These are phyloP conservation scores for Colletotrichum falcatum DNA, from an alignment of 2,329 filamentous ascomycete species.

Conservation along the genomic window DNA sequence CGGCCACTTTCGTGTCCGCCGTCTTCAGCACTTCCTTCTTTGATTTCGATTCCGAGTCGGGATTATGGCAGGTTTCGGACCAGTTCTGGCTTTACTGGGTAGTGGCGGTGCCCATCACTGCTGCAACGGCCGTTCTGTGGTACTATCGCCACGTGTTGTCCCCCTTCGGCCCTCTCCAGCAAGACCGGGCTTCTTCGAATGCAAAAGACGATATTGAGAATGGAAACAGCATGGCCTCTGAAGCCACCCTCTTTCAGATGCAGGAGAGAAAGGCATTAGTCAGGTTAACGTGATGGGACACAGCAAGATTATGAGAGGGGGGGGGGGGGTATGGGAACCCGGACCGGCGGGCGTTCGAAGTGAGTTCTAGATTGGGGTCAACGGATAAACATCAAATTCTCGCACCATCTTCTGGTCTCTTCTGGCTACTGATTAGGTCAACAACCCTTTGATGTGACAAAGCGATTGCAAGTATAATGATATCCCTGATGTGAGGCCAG, in stretches of 20 bases:
- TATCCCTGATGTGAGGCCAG: background rate
- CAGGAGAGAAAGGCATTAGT: background rate
- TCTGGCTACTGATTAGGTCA: background rate
- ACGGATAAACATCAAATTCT: background rate
- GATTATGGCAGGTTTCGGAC: constrained; percentile 47
- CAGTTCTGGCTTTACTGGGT: constrained; percentile 54
- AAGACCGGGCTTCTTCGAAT: background rate
- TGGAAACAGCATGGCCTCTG: background rate
- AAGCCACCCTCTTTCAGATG: too few species aligned
- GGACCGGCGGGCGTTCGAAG: background rate
- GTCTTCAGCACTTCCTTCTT: constrained; percentile 63
- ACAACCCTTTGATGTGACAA: background rate
- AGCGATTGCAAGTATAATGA: background rate
- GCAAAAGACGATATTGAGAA: background rate
- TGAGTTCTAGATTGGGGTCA: background rate
- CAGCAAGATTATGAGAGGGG: background rate
- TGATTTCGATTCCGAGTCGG: constrained; percentile 44
- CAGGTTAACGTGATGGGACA: background rate
- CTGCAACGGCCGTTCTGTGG: constrained; percentile 44
- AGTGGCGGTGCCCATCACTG: constrained; percentile 48
- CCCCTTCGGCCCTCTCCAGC: background rate
- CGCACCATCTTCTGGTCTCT: background rate
- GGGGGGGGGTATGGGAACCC: too few species aligned
- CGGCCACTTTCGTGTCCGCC: constrained; percentile 62
- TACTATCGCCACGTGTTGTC: constrained; percentile 17